phyloP scores from a whole-genome alignment of 768 basidiomycete species.

The Agaricus blazei region DNA sequence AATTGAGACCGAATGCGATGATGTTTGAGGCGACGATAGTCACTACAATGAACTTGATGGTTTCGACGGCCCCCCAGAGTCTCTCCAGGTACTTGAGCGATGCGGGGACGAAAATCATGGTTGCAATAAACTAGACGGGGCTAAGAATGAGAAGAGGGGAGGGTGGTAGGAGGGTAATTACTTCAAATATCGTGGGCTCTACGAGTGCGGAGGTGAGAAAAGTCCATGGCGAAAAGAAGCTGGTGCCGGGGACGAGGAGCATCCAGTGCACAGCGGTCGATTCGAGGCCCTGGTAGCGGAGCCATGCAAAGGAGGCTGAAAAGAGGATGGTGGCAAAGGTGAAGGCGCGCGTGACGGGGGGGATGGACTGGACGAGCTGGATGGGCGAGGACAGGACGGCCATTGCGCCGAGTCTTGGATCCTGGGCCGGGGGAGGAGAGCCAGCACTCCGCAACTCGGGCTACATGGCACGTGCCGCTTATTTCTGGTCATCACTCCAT shows the following conservation, averaged over 20 bases:
- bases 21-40: slow-evolving; percentile 79
- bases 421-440: no score
- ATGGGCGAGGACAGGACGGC: slow-evolving; percentile 72
- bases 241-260: slow-evolving; percentile 75
- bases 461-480: slow-evolving; percentile 2
- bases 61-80: slow-evolving; percentile 88
- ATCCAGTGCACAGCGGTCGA: slow-evolving; percentile 55
- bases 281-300: slow-evolving; percentile 46
- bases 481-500: slow-evolving; percentile 32
- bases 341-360: slow-evolving; percentile 74
- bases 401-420: slow-evolving; percentile 36
- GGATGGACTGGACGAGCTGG: slow-evolving; percentile 64
- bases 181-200: slow-evolving; percentile 82
- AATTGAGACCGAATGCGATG: slow-evolving; percentile 84
- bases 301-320: slow-evolving; percentile 60
- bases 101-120: slow-evolving; percentile 74
- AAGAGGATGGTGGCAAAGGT: slow-evolving; percentile 54
- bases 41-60: slow-evolving; percentile 78
- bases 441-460: no score
- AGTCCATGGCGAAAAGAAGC: slow-evolving; percentile 89
- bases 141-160: not conserved
- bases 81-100: slow-evolving; percentile 89
- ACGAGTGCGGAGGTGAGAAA: slow-evolving; percentile 85
- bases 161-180: slow-evolving; percentile 30
- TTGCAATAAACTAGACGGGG: slow-evolving; percentile 60